Conservation (phyloP, 1,284 basidiomycete species). For the Boletus smithii region DNA sequence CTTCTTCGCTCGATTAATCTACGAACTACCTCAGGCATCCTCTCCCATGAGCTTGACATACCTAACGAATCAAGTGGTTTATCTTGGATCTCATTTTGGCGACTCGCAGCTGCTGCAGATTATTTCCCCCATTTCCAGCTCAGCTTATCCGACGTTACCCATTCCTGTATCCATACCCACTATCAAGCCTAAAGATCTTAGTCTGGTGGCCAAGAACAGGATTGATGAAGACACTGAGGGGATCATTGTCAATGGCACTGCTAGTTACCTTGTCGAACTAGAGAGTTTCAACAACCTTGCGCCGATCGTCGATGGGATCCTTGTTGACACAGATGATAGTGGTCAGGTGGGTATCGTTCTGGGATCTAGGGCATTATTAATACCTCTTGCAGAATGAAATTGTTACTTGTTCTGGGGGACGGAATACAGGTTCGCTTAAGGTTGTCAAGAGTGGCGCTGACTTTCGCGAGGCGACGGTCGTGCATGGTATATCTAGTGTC, state of each 20-base stretch:
- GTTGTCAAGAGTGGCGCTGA: conserved; percentile 86
- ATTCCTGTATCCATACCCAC: conserved; percentile 47
- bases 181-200: conserved; percentile 34
- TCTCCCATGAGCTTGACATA: conserved; percentile 75
- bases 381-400: conserved; percentile 59
- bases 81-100: conserved; percentile 80
- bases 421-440: conserved; percentile 77
- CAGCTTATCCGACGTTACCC: conserved; percentile 47
- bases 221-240: conserved; percentile 38
- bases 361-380: conserved; percentile 5
- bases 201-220: conserved; percentile 31
- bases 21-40: conserved; percentile 52
- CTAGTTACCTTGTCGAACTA: conserved; percentile 54
- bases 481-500: conserved; percentile 61
- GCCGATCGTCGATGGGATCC: conserved; percentile 81
- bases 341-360: conserved; percentile 56
- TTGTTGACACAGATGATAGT: conserved; percentile 73
- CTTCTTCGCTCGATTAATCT: conserved; percentile 3
- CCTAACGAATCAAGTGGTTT: conserved; percentile 72
- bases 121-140: conserved; percentile 40
- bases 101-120: conserved; percentile 77
- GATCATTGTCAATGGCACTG: conserved; percentile 48
- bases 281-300: conserved; percentile 79
- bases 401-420: conserved; percentile 86
- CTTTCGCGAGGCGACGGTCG: conserved; percentile 61